Base-by-base conservation (phyloP, 148 eudicot genomes). In the Beta vulgaris region DNA sequence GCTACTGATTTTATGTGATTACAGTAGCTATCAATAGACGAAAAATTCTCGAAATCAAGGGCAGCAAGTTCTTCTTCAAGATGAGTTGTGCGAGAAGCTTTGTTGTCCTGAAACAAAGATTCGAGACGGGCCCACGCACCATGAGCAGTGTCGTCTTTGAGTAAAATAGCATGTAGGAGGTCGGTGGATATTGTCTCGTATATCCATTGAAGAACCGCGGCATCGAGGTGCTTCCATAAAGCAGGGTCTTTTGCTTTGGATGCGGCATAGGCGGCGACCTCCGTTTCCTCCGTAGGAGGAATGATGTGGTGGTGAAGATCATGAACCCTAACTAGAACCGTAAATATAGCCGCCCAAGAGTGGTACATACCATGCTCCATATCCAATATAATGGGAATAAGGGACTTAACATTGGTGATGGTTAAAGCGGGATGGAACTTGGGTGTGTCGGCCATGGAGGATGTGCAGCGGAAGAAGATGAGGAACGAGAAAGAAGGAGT, bases 21-120 rank as follows among this genome's bases (percentile, higher is more conserved):
- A 68, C n/a, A 68, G 72, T 11, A 61, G 16, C 4, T 32, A 29
- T 61, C 65, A 61, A 61, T 61, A 3, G 58, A 53, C 10, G 58
- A 3, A 13, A 36, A 65, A 39, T 65, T 65, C 48, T 39, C 48
- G 9, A 68, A 68, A 5, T 68, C 14, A 5, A 44, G 28, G 6
- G 25, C 72, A 8, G 35, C 1, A 9, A 68, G 72, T 46, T 68
- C 72, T 28, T 46, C 72, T 46, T 68, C 72, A 68, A 68, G 72
- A 11, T 68, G 72, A 10, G 55, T 68, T 9, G 72, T 57, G 1
- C 55, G 72, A 2, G 72, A 68, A 46, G 28, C 72, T 29, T 68
- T 68, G 19, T 68, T 68, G 57, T 68, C 71, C 31, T 58, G 63
- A 58, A 58, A 58, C 63, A 58, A 10, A 25, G 63, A 23, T 28